Conservation (phyloP, 2,329 filamentous ascomycete species). For the Fusarium neocosmosporiellum region DNA sequence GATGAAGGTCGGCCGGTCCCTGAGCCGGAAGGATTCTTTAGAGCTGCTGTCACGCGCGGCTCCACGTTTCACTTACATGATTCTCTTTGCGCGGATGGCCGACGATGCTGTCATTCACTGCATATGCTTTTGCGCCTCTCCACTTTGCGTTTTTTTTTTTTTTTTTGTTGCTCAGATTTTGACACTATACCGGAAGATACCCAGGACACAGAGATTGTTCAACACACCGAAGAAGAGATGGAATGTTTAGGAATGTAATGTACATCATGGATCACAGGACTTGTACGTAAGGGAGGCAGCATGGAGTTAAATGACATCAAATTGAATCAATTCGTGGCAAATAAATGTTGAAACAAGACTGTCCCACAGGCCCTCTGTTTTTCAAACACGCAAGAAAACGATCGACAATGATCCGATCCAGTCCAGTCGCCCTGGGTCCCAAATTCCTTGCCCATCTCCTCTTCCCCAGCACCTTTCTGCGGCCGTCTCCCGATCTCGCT, state of each 20-base stretch:
- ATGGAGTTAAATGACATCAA: constrained; percentile 24
- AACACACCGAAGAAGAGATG: not conserved
- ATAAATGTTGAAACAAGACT: not conserved
- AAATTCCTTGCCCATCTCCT: not conserved
- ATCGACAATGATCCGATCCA: not conserved
- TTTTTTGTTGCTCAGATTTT: not conserved
- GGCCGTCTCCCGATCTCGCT: not conserved
- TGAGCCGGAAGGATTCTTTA: constrained; percentile 12
- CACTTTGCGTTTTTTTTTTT: not conserved
- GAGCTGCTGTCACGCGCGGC: constrained; percentile 9
- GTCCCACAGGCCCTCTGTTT: not conserved
- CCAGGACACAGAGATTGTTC: not conserved
- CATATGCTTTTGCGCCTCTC: not conserved
- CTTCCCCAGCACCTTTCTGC: not conserved
- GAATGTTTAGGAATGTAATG: constrained; percentile 17
- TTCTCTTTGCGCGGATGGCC: constrained; percentile 9
- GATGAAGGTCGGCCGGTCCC: constrained; percentile 1
- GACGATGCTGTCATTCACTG: not conserved
- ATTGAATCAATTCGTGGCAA: not conserved
- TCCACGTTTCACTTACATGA: constrained; percentile 31
- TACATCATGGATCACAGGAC: not conserved
- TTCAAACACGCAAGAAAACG: not conserved
- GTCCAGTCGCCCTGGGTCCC: not conserved
- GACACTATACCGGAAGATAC: not conserved
- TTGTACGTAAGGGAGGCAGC: constrained; percentile 7